Evolutionary conservation across 1,284 basidiomycete genomes (phyloP).

Genomic region (Ganoderma boninense): DNA sequence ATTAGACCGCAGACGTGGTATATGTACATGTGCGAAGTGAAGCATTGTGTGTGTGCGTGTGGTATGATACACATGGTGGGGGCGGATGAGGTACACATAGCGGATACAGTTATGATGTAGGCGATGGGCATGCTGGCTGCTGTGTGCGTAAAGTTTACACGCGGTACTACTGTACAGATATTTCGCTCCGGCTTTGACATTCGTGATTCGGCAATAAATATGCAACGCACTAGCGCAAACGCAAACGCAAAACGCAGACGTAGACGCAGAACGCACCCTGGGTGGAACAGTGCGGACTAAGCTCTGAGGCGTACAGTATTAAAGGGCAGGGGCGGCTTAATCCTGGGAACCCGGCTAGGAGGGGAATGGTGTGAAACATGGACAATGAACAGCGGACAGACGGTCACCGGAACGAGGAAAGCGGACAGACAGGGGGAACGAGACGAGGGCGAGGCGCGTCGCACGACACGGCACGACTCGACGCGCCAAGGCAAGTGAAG

Average conservation of each 20-base stretch:
- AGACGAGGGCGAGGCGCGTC: not conserved
- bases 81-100: slow-evolving; percentile 16
- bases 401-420: slow-evolving; percentile 1
- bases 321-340: slow-evolving; percentile 8
- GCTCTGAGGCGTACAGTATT: not conserved
- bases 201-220: slow-evolving; percentile 10
- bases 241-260: too few species aligned
- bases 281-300: not conserved
- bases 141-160: slow-evolving; percentile 10
- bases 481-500: not conserved
- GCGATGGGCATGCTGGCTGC: slow-evolving; percentile 4
- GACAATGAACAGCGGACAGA: not conserved
- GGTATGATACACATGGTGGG: slow-evolving; percentile 21
- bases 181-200: slow-evolving; percentile 7
- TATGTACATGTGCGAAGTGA: slow-evolving; percentile 6
- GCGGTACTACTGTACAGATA: slow-evolving; percentile 11
- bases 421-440: not conserved
- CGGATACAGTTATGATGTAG: slow-evolving; percentile 14
- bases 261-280: too few species aligned
- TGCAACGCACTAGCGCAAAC: slow-evolving; percentile 6
- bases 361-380: slow-evolving; percentile 7
- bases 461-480: slow-evolving; percentile 3
- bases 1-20: not conserved
- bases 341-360: slow-evolving; percentile 8
- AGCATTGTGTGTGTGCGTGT: not conserved